A percentile compares a stretch with the other conserved stretches of the same genome.
These are phyloP conservation scores for Guillardia theta DNA, from an alignment of 78 protist genomes.

Conservation along the genomic window DNA sequence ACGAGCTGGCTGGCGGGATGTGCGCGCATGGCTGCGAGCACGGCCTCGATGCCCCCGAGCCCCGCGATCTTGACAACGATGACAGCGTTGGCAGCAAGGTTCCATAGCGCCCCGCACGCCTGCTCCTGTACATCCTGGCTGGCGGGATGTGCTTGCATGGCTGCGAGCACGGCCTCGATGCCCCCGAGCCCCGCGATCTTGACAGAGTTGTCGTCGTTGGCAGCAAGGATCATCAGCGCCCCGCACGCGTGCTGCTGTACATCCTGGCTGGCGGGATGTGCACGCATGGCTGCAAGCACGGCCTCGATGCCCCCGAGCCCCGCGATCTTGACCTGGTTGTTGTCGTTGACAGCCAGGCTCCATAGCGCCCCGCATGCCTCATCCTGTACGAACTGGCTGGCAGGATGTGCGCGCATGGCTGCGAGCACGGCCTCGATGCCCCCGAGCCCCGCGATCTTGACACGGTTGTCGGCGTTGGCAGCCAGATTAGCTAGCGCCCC, in stretches of 20 bases:
- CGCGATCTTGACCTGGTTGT: background rate
- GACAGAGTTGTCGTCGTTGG: background rate
- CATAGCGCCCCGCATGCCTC: background rate
- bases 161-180: background rate
- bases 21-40: no score
- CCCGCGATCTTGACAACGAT: no score
- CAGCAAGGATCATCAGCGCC: background rate
- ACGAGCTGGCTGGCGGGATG: background rate
- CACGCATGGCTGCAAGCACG: background rate
- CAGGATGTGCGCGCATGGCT: background rate
- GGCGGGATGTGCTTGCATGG: background rate
- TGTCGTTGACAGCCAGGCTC: background rate
- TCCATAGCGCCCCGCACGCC: constrained; percentile 37
- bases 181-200: no score
- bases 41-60: no score
- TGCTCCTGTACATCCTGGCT: background rate
- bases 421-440: background rate
- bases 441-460: background rate
- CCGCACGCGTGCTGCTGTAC: constrained; percentile 39
- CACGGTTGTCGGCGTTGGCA: background rate
- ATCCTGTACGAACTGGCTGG: background rate
- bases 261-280: background rate
- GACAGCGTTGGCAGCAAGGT: background rate
- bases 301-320: background rate
- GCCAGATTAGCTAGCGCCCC: background rate